These are phyloP conservation scores for Acer saccharum DNA, from an alignment of 345 rosid genomes.

Conservation along the genomic window DNA sequence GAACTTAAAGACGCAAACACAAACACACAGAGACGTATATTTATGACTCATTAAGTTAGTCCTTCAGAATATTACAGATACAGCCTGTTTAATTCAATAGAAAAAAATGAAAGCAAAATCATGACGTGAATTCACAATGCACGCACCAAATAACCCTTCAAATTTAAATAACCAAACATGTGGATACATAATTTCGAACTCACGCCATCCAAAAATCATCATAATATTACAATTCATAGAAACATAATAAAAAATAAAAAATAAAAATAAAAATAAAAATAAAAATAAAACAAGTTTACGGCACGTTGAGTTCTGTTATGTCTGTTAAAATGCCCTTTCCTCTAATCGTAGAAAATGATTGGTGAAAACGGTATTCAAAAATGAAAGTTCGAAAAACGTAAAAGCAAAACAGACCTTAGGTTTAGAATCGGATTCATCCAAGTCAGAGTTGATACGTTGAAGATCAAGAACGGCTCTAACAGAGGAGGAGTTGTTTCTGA, in stretches of 20 bases:
- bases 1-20: neutral
- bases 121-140: neutral
- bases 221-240: neutral
- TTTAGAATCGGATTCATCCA: constrained; percentile 30
- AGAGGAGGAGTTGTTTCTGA: constrained; percentile 24
- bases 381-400: neutral
- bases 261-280: neutral
- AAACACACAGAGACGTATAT: too few species aligned
- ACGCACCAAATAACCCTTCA: neutral
- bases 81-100: too few species aligned
- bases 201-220: neutral
- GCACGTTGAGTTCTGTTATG: neutral
- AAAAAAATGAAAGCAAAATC: too few species aligned
- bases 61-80: too few species aligned
- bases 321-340: too few species aligned
- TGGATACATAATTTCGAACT: neutral
- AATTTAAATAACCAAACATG: neutral
- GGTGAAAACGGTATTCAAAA: too few species aligned
- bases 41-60: too few species aligned
- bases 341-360: too few species aligned
- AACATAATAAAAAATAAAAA: neutral
- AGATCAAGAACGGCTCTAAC: constrained; percentile 56
- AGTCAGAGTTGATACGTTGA: constrained; percentile 24
- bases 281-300: neutral
- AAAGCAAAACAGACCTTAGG: constrained; percentile 45